Percentiles rank a stretch among this genome's conserved stretches.
Evolutionary conservation across 805 yeast species (phyloP).

Genomic region (Kodamaea neixiangensis): DNA sequence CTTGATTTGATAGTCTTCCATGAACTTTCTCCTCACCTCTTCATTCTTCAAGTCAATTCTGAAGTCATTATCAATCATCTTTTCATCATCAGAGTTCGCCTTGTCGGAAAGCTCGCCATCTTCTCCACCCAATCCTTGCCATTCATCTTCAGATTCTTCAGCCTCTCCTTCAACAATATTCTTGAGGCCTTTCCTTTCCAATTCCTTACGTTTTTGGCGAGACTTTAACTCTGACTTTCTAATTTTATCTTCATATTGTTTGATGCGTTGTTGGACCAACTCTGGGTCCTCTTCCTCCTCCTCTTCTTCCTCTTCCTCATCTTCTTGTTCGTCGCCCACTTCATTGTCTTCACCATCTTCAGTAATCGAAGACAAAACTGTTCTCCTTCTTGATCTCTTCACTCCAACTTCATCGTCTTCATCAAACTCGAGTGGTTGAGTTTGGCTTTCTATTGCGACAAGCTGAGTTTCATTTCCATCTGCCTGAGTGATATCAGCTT

Average conservation of each 20-base stretch:
- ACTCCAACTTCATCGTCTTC: constrained; percentile 25
- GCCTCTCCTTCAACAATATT: constrained; percentile 79
- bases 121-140: constrained; percentile 76
- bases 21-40: constrained; percentile 56
- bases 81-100: constrained; percentile 75
- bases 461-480: constrained; percentile 10
- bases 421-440: constrained; percentile 9
- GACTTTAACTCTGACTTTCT: constrained; percentile 35
- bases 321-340: constrained; percentile 15
- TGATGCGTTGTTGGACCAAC: constrained; percentile 30
- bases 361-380: neutral
- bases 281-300: constrained; percentile 29
- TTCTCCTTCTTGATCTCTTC: neutral
- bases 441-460: neutral
- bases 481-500: constrained; percentile 19
- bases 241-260: constrained; percentile 40
- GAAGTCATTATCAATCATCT: constrained; percentile 71
- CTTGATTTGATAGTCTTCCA: constrained; percentile 58
- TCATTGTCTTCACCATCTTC: constrained; percentile 5
- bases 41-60: constrained; percentile 57
- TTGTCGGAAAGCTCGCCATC: constrained; percentile 62
- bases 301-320: constrained; percentile 22
- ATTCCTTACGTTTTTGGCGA: constrained; percentile 45
- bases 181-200: constrained; percentile 59
- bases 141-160: constrained; percentile 87